phyloP scores from a whole-genome alignment of 2,329 filamentous ascomycete species.

The Ploettnerulaceae sp. region DNA sequence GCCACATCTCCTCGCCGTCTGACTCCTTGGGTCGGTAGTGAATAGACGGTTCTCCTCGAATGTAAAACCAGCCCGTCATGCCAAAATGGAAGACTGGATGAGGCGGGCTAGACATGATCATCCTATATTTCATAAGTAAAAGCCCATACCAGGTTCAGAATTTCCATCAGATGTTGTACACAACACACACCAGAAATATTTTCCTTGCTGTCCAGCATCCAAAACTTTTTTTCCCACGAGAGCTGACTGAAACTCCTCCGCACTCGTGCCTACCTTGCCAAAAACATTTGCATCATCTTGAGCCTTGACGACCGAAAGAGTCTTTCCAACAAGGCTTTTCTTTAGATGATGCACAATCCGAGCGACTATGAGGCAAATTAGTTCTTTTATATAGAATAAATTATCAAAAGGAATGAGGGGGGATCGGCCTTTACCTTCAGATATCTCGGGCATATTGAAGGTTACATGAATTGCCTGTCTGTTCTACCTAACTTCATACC shows the following conservation, averaged over 20 bases:
- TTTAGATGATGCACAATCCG: constrained; percentile 82
- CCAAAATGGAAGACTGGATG: constrained; percentile 89
- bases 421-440: constrained; percentile 45
- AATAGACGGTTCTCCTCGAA: constrained; percentile 69
- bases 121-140: constrained; percentile 34
- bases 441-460: constrained; percentile 55
- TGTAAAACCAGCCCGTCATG: constrained; percentile 82
- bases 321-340: constrained; percentile 79
- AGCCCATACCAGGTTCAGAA: not conserved
- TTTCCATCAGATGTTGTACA: not conserved
- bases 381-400: constrained; percentile 3
- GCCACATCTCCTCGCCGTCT: constrained; percentile 64
- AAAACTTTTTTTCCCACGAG: constrained; percentile 68
- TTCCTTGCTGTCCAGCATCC: constrained; percentile 78
- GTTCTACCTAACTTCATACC: too few relatives aligned
- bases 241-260: constrained; percentile 65
- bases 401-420: not conserved
- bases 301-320: constrained; percentile 63
- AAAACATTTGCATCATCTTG: constrained; percentile 81
- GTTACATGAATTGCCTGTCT: too few relatives aligned
- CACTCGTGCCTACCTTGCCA: constrained; percentile 82
- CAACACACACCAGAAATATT: constrained; percentile 76
- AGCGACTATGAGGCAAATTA: constrained; percentile 50
- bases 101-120: constrained; percentile 71
- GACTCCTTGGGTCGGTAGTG: constrained; percentile 66